Base-by-base conservation (phyloP, 116 monocot genomes). In the Trichopus zeylanicus region DNA sequence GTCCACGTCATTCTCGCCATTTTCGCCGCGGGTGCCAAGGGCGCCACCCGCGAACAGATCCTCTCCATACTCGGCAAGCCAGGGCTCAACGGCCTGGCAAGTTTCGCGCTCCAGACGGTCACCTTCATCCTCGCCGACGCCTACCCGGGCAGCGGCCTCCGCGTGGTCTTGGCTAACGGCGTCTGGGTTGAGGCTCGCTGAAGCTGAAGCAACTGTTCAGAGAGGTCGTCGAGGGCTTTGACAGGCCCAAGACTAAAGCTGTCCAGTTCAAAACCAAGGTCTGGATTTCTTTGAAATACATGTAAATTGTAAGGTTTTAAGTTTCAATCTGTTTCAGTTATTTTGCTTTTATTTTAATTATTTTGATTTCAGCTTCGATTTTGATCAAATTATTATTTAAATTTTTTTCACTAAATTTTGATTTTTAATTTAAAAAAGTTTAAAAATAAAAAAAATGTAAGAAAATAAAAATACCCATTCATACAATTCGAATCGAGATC, bases 161-260 rank as follows among this genome's bases (percentile, higher is more conserved):
- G 61, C 22, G 8, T 92, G n/a, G 57, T 68, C 15, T 81, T 77
- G 42, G 73, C 79, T 24, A 77, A 77, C 55, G 84, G 79, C 19
- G 78, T 84, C 29, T 92, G 81, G 78, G 66, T 84, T 31, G 92
- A 92, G 46, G 57, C 0, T 76, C 81, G 26, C 51, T 84, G 10
- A 24, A 60, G 0, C 60, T 92, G 31, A 84, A 84, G 49, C 30
- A 56, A 5, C 21, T 69, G 0, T 92, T 92, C 70, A 57, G 63
- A 63, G 63, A 74, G 67, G 37, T 77, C 42, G 72, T 70, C 5
- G 18, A 3, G 7, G 20, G 20, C 4, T 18, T 34, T 6, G 32
- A 57, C 16, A 7, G 19, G 21, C 33, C 57, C 2, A n/a, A 11
- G 20, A 19, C 33, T 1, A 31, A 57, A 22, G 13, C 33, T 2